Evolutionary conservation across 495 filamentous ascomycete genomes (phyloP).

Genomic region (Pseudoneurospora amorphoporcata): DNA sequence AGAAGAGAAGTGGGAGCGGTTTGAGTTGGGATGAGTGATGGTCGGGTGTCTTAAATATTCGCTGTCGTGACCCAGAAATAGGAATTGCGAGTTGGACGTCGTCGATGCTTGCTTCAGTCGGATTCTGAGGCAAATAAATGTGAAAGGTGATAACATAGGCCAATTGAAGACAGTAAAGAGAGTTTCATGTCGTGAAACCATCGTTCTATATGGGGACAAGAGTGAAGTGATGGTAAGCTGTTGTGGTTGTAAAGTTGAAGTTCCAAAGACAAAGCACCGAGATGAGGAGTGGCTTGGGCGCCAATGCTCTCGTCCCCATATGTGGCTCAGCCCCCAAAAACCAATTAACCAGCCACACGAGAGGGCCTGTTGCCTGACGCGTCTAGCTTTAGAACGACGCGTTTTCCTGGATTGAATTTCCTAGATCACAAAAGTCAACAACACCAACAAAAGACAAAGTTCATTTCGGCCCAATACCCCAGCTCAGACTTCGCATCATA

Average conservation of each 20-base stretch:
- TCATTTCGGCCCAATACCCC: neutral
- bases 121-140: too few relatives aligned
- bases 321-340: neutral
- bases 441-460: neutral
- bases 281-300: neutral
- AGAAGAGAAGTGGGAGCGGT: neutral
- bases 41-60: neutral
- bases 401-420: neutral
- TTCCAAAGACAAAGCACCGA: neutral
- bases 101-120: neutral
- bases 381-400: neutral
- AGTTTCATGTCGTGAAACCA: too few relatives aligned
- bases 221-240: neutral
- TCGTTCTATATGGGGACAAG: neutral
- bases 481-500: neutral
- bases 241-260: neutral
- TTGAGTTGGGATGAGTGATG: neutral
- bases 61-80: neutral
- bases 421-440: neutral
- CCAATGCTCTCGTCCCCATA: accelerated
- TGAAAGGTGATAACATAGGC: too few relatives aligned
- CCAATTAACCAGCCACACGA: neutral
- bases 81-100: neutral
- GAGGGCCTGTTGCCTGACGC: neutral
- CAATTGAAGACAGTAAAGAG: too few relatives aligned